These are phyloP conservation scores for Teratosphaeria destructans DNA, from an alignment of 2,329 filamentous ascomycete genomes.

Conservation along the genomic window DNA sequence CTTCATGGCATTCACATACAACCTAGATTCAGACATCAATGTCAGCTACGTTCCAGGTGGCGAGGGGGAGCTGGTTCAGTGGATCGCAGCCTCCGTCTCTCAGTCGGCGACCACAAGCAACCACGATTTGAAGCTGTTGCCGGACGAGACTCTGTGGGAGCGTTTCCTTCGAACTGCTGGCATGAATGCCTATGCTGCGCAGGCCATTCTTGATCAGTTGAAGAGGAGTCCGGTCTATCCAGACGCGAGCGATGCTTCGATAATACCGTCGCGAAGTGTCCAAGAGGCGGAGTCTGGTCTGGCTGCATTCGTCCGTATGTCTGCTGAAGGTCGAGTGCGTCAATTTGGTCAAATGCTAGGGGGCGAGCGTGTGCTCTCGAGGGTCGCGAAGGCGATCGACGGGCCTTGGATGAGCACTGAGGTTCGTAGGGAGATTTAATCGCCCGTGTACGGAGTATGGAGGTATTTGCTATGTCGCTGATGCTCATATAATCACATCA, in stretches of 20 bases:
- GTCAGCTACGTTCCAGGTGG: conserved; percentile 32
- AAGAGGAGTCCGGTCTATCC: conserved; percentile 23
- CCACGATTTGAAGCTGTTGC: conserved; percentile 6
- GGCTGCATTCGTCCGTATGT: conserved; percentile 49
- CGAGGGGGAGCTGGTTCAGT: conserved; percentile 28
- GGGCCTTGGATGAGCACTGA: conserved; percentile 14
- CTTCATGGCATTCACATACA: conserved; percentile 34
- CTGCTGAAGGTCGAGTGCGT: conserved; percentile 36
- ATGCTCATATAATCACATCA: background rate
- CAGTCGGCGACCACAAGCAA: conserved; percentile 23
- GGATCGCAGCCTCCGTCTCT: conserved; percentile 35
- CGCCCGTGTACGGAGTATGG: background rate
- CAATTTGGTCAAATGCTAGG: conserved; percentile 46
- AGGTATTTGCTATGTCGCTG: background rate
- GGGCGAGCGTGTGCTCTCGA: conserved; percentile 42
- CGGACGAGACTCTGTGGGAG: conserved; percentile 58
- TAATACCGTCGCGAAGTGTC: background rate
- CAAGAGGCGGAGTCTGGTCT: conserved; percentile 34
- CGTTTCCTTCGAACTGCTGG: conserved; percentile 54
- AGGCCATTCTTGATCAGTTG: conserved; percentile 47
- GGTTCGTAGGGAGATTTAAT: background rate
- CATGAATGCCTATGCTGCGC: conserved; percentile 62
- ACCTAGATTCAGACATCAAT: conserved; percentile 29
- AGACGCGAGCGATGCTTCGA: background rate
- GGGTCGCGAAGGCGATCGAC: conserved; percentile 44